Evolutionary conservation across 345 rosid genomes (phyloP), one percentile per base, ranked within the genome.

Genomic region (Brassica carinata): DNA sequence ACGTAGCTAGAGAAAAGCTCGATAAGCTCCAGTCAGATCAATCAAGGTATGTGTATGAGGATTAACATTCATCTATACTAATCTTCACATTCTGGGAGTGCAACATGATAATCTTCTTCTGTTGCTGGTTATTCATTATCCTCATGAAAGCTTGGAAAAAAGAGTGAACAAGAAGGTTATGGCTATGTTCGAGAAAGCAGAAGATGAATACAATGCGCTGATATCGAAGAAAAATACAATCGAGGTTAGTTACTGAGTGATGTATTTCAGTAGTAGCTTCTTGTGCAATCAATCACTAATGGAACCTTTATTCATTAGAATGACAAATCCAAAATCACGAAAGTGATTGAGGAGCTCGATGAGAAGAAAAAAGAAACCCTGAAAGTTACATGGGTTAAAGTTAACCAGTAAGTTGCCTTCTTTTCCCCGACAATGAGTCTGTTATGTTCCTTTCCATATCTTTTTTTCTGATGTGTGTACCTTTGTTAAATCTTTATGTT

Each of bases 111-210:
- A 26, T 75, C 62, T 70, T 75, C 76, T 75, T 73, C 14, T 43
- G 13, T 78, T 64, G 18, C 55, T 64, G 72, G 71, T 68, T 58
- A 3, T 68, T 11, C 29, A 11, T 64, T 74, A 69, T 34, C 76
- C 30, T 67, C 71, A 45, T 83, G 82, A 85, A 85, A 96, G 99
- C 71, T 91, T 96, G 67, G 99, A 93, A 82, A 96, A 92, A 83
- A 90, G 98, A 85, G 98, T 96, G 66, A 93, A 96, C 85, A 96
- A 96, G 91, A 96, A 93, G 84, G 99, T 93, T 40, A 96, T 93
- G 97, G 89, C 95, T 0, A 93, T 96, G 98, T 96, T 96, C 66
- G 99, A 96, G 88, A 96, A 96, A 84, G 99, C 99, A 68, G 99
- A 96, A 76, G 99, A 96, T 83, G 99, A 96, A 82, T 93, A 90